These are phyloP conservation scores for Aspergillus asperescens DNA, from an alignment of 495 filamentous ascomycete genomes.

Conservation along the genomic window DNA sequence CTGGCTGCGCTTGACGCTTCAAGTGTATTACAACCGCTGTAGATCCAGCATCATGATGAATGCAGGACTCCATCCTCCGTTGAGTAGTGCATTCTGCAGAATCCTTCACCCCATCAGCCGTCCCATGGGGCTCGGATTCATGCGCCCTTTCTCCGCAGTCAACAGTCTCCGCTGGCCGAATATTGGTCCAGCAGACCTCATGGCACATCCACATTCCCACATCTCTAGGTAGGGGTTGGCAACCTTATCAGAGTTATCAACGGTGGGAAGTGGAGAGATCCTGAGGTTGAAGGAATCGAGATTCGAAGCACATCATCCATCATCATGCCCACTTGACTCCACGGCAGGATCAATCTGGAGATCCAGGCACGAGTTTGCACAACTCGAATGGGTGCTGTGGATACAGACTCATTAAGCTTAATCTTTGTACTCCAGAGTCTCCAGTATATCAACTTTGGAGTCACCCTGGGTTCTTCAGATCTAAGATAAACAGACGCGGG, in stretches of 20 bases:
- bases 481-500: too few relatives aligned
- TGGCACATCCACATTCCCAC: slow-evolving; percentile 29
- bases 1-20: not conserved
- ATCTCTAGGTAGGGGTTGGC: slow-evolving; percentile 15
- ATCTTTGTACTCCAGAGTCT: not conserved
- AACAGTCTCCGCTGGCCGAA: slow-evolving; percentile 22
- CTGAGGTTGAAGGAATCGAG: slow-evolving; percentile 9
- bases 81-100: slow-evolving; percentile 3
- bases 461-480: not conserved
- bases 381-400: slow-evolving; percentile 3
- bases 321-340: slow-evolving; percentile 23
- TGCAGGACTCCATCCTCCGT: too few relatives aligned
- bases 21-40: not conserved
- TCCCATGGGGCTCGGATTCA: slow-evolving; percentile 16
- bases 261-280: slow-evolving; percentile 22
- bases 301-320: slow-evolving; percentile 16
- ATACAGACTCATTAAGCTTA: slow-evolving; percentile 11
- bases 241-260: slow-evolving; percentile 26
- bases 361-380: not conserved
- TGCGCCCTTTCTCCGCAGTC: slow-evolving; percentile 25
- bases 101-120: slow-evolving; percentile 6
- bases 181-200: slow-evolving; percentile 22
- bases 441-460: not conserved
- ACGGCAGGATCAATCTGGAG: slow-evolving; percentile 15
- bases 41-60: too few relatives aligned